Conservation (phyloP, 805 yeast genomes). For the Kuraishia capsulata region DNA sequence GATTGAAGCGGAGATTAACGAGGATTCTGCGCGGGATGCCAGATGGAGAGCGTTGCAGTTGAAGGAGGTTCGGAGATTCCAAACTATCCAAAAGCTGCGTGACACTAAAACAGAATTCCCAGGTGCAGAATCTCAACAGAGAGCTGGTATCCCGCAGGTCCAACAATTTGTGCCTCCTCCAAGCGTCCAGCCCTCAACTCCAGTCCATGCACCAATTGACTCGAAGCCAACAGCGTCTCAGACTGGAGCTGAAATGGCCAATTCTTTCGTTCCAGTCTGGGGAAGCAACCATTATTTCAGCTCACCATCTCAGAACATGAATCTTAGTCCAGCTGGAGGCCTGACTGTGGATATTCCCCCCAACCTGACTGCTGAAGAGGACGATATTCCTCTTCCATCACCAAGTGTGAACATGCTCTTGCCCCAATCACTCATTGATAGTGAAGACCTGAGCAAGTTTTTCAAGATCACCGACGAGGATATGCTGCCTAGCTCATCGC, state of each 20-base stretch:
- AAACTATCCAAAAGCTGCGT: constrained; percentile 13
- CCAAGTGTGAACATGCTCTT: constrained; percentile 14
- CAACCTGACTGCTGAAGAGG: background rate
- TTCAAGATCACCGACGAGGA: constrained; percentile 3
- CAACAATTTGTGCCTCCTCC: constrained; percentile 7
- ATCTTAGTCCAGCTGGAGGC: background rate
- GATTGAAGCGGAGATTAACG: constrained; percentile 17
- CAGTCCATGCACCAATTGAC: background rate
- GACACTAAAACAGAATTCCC: too few relatives aligned
- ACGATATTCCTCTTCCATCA: constrained; percentile 1
- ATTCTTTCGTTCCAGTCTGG: background rate
- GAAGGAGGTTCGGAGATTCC: constrained; percentile 22
- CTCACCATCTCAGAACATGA: background rate
- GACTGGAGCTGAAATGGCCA: background rate
- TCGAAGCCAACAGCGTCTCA: constrained; percentile 6
- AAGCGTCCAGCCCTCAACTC: background rate
- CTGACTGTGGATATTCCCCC: background rate
- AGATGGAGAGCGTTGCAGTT: constrained; percentile 30
- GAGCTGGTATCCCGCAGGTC: constrained; percentile 7
- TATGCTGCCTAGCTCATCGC: constrained; percentile 1
- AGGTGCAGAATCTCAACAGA: constrained; percentile 6
- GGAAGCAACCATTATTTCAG: background rate
- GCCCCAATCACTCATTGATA: constrained; percentile 21
- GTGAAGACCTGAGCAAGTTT: constrained; percentile 11
- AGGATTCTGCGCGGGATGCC: constrained; percentile 25